These are phyloP conservation scores for Phytophthora europaea DNA, from an alignment of 352 stramenopile species.

Conservation along the genomic window DNA sequence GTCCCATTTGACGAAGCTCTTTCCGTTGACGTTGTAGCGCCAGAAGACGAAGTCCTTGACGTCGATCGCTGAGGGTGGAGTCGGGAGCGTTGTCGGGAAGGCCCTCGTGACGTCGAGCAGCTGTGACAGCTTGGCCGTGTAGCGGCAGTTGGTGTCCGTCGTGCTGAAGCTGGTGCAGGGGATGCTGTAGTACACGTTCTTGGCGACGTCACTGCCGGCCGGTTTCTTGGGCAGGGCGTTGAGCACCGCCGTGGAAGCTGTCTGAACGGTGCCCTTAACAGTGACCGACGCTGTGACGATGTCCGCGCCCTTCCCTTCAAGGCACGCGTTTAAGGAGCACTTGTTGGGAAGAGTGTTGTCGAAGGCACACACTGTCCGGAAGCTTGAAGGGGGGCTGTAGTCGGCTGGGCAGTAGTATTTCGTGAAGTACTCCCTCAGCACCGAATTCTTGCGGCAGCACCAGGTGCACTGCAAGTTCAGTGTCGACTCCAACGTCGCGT, in stretches of 20 bases:
- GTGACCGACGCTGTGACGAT: constrained; percentile 31
- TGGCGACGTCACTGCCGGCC: constrained; percentile 5
- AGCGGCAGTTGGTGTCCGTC: constrained; percentile 15
- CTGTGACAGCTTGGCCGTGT: constrained; percentile 19
- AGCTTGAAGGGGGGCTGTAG: neutral
- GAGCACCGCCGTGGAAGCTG: constrained; percentile 40
- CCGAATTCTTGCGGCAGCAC: constrained; percentile 17
- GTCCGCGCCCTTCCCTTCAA: constrained; percentile 48
- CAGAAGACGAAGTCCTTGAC: constrained; percentile 48
- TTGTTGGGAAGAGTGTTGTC: neutral
- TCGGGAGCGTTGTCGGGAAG: constrained; percentile 5
- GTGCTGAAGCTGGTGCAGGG: constrained; percentile 26
- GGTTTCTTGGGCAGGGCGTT: constrained; percentile 28
- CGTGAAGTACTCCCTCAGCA: constrained; percentile 10
- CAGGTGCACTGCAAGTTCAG: constrained; percentile 14
- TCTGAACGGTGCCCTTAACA: constrained; percentile 34
- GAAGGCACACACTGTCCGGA: neutral
- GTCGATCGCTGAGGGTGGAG: neutral
- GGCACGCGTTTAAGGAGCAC: constrained; percentile 56
- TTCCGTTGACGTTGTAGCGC: constrained; percentile 51
- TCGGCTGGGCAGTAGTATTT: constrained; percentile 5
- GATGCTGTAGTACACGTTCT: constrained; percentile 28
- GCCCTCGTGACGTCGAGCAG: constrained; percentile 15
- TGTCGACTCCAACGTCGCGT: neutral
- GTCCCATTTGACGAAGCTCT: constrained; percentile 15